Evolutionary conservation across 768 basidiomycete genomes (phyloP).

Genomic region (Kwoniella bestiolae): DNA sequence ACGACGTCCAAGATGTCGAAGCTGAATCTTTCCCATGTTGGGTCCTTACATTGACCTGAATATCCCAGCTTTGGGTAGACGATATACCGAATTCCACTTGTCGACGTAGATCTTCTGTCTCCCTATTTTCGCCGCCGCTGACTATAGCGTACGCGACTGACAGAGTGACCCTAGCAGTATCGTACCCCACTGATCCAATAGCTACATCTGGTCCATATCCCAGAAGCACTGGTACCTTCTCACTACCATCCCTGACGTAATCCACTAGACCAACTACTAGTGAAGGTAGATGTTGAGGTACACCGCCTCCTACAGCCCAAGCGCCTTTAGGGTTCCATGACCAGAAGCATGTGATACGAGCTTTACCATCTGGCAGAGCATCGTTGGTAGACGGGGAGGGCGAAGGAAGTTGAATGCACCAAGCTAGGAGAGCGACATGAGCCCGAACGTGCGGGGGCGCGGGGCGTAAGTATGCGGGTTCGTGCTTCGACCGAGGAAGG

Average conservation of each 20-base stretch:
- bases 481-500: conserved; percentile 86
- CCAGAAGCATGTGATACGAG: conserved; percentile 88
- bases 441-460: conserved; percentile 92
- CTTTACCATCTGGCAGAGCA: conserved; percentile 33
- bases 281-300: conserved; percentile 81
- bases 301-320: conserved; percentile 75
- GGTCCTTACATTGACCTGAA: conserved; percentile 66
- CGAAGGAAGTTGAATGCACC: conserved; percentile 75
- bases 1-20: conserved; percentile 40
- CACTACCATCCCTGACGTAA: conserved; percentile 75
- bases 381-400: conserved; percentile 58
- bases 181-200: conserved; percentile 77
- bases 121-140: conserved; percentile 66
- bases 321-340: conserved; percentile 87
- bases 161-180: conserved; percentile 79
- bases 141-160: conserved; percentile 82
- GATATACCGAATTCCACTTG: conserved; percentile 82
- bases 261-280: conserved; percentile 82
- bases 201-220: conserved; percentile 82
- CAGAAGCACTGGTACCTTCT: conserved; percentile 71
- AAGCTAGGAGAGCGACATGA: conserved; percentile 82
- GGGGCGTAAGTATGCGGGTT: conserved; percentile 86
- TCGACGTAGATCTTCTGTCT: conserved; percentile 65
- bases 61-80: conserved; percentile 79
- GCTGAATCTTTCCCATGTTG: conserved; percentile 49